Conservation (phyloP, 2,329 filamentous ascomycete species). For the Polytolypa hystricis region DNA sequence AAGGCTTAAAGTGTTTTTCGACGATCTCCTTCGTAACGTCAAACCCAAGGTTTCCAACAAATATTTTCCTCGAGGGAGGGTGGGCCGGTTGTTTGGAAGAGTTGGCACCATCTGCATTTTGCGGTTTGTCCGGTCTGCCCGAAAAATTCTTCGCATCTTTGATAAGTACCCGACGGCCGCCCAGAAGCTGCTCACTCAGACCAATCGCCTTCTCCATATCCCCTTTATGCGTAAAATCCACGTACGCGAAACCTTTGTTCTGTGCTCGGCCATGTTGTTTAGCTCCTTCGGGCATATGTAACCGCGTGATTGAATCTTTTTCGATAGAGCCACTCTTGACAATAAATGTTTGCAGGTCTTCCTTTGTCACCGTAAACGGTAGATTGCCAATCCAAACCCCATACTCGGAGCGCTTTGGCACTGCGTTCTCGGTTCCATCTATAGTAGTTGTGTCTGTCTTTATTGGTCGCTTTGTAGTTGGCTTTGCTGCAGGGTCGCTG, state of each 20-base stretch:
- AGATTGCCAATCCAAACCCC: conserved; percentile 96
- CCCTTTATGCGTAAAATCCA: conserved; percentile 67
- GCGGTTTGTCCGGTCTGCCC: conserved; percentile 65
- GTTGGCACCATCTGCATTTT: conserved; percentile 25
- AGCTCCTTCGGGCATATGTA: conserved; percentile 61
- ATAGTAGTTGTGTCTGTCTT: conserved; percentile 28
- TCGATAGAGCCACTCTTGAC: conserved; percentile 55
- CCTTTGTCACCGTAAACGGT: conserved; percentile 66
- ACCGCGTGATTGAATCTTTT: conserved; percentile 64
- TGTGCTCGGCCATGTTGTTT: conserved; percentile 42
- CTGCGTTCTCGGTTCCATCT: conserved; percentile 9
- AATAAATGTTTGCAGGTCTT: conserved; percentile 70
- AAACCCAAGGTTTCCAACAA: conserved; percentile 83
- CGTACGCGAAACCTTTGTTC: conserved; percentile 93
- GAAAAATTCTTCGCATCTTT: conserved; percentile 87
- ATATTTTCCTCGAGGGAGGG: conserved; percentile 67
- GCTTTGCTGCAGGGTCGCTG: conserved; percentile 26
- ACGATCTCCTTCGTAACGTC: conserved; percentile 72
- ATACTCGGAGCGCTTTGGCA: conserved; percentile 56
- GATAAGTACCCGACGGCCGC: conserved; percentile 73
- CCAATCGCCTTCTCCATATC: conserved; percentile 67
- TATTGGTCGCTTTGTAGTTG: conserved; percentile 25
- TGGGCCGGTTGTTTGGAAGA: conserved; percentile 21
- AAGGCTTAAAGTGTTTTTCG: conserved; percentile 69
- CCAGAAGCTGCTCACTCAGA: conserved; percentile 71